These are phyloP conservation scores for Allodekkera sacchari DNA, from an alignment of 805 yeast species.

Conservation along the genomic window DNA sequence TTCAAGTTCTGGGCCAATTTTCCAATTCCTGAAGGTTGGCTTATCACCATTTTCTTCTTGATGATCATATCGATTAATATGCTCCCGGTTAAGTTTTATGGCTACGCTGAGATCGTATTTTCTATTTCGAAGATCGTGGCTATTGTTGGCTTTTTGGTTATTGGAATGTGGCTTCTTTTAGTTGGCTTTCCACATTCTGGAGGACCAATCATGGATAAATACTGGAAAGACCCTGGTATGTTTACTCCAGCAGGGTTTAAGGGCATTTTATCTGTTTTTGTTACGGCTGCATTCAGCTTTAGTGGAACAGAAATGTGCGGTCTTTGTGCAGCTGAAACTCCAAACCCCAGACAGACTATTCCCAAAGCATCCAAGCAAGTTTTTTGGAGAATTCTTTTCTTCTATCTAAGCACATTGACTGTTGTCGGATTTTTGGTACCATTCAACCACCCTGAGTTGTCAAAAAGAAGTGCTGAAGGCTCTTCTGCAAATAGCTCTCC, in stretches of 20 bases:
- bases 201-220: slow-evolving; percentile 35
- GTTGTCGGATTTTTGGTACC: slow-evolving; percentile 42
- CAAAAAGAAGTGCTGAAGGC: slow-evolving; percentile 17
- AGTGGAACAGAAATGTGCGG: slow-evolving; percentile 47
- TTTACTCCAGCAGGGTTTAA: slow-evolving; percentile 37
- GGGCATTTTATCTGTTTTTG: slow-evolving; percentile 46
- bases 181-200: slow-evolving; percentile 37
- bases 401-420: slow-evolving; percentile 37
- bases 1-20: slow-evolving; percentile 40
- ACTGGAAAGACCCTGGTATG: slow-evolving; percentile 38
- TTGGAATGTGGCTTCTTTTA: slow-evolving; percentile 40
- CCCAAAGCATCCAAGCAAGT: slow-evolving; percentile 49
- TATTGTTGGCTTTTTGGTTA: slow-evolving; percentile 44
- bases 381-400: slow-evolving; percentile 44
- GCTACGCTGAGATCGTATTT: slow-evolving; percentile 44
- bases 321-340: slow-evolving; percentile 41
- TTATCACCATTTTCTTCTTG: slow-evolving; percentile 43
- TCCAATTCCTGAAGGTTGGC: slow-evolving; percentile 36
- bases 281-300: slow-evolving; percentile 48
- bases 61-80: slow-evolving; percentile 40
- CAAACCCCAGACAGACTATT: slow-evolving; percentile 36
- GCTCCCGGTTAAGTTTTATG: slow-evolving; percentile 49
- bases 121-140: slow-evolving; percentile 42
- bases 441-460: slow-evolving; percentile 28
- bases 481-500: slow-evolving; percentile 31